phyloP scores from a whole-genome alignment of 108 stramenopile species.

The Mediolabrus comicus region DNA sequence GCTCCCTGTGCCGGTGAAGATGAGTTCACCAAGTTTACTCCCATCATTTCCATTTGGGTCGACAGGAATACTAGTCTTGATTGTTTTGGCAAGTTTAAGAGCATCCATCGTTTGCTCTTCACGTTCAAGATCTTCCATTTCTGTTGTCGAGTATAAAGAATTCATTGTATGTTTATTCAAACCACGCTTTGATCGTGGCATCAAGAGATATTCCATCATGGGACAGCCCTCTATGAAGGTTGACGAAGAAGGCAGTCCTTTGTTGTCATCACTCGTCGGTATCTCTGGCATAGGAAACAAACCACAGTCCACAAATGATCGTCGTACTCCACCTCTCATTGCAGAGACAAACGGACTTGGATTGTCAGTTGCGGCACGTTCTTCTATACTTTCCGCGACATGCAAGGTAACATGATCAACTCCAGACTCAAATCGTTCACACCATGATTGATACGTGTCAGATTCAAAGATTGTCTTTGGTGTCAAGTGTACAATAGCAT shows the following conservation, averaged over 20 bases:
- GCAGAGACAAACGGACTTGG: conserved; percentile 63
- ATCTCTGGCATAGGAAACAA: conserved; percentile 48
- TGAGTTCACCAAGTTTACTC: conserved; percentile 51
- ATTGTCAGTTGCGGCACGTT: conserved; percentile 1
- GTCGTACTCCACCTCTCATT: conserved; percentile 44
- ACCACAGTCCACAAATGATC: conserved; percentile 46
- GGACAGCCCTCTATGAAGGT: conserved; percentile 43
- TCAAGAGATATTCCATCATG: conserved; percentile 64
- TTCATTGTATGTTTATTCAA: conserved; percentile 26
- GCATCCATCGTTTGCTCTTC: conserved; percentile 33
- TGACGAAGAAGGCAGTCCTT: conserved; percentile 2
- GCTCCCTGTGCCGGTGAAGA: conserved; percentile 96
- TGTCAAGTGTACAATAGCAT: conserved; percentile 74
- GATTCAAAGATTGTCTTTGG: conserved; percentile 42
- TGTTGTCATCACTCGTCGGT: background rate
- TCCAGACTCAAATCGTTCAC: conserved; percentile 32
- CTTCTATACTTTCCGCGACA: conserved; percentile 33
- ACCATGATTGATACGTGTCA: conserved; percentile 49
- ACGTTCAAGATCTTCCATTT: conserved; percentile 6
- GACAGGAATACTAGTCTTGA: background rate
- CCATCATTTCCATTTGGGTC: background rate
- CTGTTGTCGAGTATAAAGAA: conserved; percentile 21
- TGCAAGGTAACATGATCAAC: conserved; percentile 59
- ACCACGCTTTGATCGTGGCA: conserved; percentile 57
- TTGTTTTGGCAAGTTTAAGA: conserved; percentile 13